Evolutionary conservation across 768 basidiomycete genomes (phyloP).

Genomic region (Mycena rebaudengoi): DNA sequence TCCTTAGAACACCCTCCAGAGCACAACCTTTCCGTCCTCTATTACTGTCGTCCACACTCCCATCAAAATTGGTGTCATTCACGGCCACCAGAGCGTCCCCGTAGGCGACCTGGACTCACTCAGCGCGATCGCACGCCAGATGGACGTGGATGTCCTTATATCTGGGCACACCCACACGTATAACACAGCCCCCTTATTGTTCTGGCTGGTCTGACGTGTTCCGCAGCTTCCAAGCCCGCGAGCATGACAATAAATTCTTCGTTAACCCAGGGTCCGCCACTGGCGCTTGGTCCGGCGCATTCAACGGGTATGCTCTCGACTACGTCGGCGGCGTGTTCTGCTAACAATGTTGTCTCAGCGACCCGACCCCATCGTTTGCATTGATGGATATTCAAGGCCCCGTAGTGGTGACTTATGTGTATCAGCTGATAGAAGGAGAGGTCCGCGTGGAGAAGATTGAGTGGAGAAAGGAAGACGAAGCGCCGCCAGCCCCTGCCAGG

Average conservation of each 20-base stretch:
- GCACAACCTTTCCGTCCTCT: slow-evolving; percentile 79
- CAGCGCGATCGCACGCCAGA: slow-evolving; percentile 86
- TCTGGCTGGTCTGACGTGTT: slow-evolving; percentile 3
- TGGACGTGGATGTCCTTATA: slow-evolving; percentile 97
- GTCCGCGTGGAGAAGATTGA: slow-evolving; percentile 94
- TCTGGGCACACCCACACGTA: slow-evolving; percentile 96
- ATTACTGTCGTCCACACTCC: slow-evolving; percentile 83
- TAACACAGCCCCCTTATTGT: slow-evolving; percentile 35
- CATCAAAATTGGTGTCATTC: slow-evolving; percentile 90
- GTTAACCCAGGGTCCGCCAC: slow-evolving; percentile 96
- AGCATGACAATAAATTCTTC: slow-evolving; percentile 92
- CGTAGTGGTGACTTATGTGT: slow-evolving; percentile 97
- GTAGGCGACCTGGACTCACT: slow-evolving; percentile 93
- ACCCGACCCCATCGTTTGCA: slow-evolving; percentile 93
- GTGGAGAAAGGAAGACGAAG: slow-evolving; percentile 47
- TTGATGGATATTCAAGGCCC: slow-evolving; percentile 98
- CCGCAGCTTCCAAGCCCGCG: slow-evolving; percentile 83
- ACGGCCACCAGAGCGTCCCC: slow-evolving; percentile 94
- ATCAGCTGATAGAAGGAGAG: slow-evolving; percentile 93
- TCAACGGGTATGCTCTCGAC: slow-evolving; percentile 60
- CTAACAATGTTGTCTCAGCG: slow-evolving; percentile 53
- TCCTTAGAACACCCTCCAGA: slow-evolving; percentile 44
- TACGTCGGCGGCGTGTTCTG: not conserved
- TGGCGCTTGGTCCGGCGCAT: slow-evolving; percentile 89
- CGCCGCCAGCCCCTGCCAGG: slow-evolving; percentile 15